phyloP scores from a whole-genome alignment of 495 filamentous ascomycete species.

The Aspergillus panamensis region DNA sequence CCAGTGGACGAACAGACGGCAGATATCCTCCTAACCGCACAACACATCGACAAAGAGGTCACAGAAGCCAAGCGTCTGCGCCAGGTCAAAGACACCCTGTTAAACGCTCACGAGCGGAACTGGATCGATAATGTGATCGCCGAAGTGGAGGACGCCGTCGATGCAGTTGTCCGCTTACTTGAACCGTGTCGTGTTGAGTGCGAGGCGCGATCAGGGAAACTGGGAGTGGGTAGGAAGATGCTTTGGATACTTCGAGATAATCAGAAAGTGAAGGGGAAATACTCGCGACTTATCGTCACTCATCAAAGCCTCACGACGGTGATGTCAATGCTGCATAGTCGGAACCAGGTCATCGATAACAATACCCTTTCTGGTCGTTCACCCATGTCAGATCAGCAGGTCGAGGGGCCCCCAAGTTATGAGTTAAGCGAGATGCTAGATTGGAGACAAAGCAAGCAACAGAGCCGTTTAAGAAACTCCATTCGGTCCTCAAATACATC shows the following conservation, averaged over 20 bases:
- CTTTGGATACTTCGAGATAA: not conserved
- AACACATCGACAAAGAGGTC: conserved; percentile 2
- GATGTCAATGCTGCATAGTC: not conserved
- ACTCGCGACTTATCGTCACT: not conserved
- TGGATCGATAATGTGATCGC: conserved; percentile 1
- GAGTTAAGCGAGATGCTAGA: not conserved
- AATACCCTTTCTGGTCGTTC: not conserved
- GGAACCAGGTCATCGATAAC: not conserved
- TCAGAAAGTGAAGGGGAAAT: conserved; percentile 1
- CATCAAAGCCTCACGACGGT: conserved; percentile 2
- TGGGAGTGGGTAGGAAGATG: not conserved
- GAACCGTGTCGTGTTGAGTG: not conserved
- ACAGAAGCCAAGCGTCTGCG: not conserved
- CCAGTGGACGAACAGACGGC: not conserved
- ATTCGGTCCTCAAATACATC: not conserved
- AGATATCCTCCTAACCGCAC: not conserved
- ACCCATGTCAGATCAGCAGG: not conserved
- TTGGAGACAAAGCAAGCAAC: not conserved
- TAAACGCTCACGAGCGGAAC: not conserved
- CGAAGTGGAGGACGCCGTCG: not conserved
- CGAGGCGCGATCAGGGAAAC: not conserved
- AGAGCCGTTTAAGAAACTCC: not conserved
- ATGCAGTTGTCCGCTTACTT: not conserved
- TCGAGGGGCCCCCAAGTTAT: not conserved
- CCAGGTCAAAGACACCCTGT: not conserved